phyloP scores from a whole-genome alignment of 352 stramenopile species.

The Achlya hypogyna region DNA sequence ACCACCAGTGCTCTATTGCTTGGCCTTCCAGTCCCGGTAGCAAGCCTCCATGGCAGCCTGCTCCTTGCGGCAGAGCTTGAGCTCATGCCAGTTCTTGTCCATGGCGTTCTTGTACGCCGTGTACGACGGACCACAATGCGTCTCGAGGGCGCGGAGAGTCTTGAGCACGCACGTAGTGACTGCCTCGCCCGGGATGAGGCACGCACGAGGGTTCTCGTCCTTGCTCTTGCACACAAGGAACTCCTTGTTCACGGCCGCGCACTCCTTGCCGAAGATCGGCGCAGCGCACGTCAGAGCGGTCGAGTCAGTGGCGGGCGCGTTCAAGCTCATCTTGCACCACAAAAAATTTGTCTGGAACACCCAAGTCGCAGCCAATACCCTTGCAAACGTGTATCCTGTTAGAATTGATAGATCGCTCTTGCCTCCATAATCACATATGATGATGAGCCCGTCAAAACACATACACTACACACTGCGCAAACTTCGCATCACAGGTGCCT shows the following conservation, averaged over 20 bases:
- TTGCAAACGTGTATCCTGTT: not conserved
- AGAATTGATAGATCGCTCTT: no score
- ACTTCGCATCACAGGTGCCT: no score
- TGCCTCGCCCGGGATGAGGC: conserved; percentile 78
- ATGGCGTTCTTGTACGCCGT: conserved; percentile 80
- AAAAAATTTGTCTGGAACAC: conserved; percentile 12
- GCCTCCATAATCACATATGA: no score
- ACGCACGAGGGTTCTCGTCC: conserved; percentile 68
- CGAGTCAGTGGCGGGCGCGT: conserved; percentile 76
- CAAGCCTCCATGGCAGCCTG: conserved; percentile 76
- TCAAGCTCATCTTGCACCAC: conserved; percentile 19
- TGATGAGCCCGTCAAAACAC: no score
- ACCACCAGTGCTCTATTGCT: not conserved
- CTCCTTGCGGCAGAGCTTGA: conserved; percentile 78
- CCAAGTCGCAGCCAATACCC: conserved; percentile 1
- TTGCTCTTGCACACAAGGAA: conserved; percentile 84
- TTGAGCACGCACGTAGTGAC: conserved; percentile 81
- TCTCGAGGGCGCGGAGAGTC: conserved; percentile 72
- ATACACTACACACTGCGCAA: no score
- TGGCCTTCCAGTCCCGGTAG: conserved; percentile 69
- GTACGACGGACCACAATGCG: conserved; percentile 78
- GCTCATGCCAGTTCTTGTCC: conserved; percentile 84
- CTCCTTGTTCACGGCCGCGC: conserved; percentile 67
- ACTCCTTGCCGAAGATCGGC: conserved; percentile 74
- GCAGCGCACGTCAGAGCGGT: conserved; percentile 80